Evolutionary conservation across 768 basidiomycete species (phyloP).

Genomic region (Boletus sp.): DNA sequence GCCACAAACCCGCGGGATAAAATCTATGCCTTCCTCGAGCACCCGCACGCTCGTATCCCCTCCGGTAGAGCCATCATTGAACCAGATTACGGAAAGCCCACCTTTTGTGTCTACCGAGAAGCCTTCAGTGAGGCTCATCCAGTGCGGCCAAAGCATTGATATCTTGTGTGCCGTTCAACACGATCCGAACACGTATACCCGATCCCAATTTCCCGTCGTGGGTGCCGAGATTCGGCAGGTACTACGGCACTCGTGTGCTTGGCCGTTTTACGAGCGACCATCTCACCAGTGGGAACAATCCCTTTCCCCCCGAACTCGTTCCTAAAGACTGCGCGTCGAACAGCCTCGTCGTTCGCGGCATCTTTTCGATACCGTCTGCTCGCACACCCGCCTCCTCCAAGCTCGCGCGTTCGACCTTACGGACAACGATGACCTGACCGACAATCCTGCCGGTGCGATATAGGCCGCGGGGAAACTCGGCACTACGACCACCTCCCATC

Average conservation of each 20-base stretch:
- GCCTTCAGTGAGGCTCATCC: not conserved
- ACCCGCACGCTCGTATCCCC: no score
- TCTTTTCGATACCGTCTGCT: no score
- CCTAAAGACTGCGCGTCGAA: no score
- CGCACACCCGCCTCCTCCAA: no score
- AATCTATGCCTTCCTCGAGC: no score
- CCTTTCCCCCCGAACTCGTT: no score
- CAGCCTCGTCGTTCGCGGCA: no score
- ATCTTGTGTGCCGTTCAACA: constrained; percentile 1
- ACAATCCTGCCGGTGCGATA: not conserved
- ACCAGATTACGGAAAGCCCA: no score
- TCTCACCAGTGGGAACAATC: not conserved
- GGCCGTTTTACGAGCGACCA: constrained; percentile 4
- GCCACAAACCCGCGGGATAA: no score
- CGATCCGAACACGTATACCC: not conserved
- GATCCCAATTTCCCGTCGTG: constrained; percentile 5
- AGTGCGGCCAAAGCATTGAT: not conserved
- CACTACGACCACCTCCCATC: not conserved
- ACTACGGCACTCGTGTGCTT: not conserved
- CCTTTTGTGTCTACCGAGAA: constrained; percentile 4
- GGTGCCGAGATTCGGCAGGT: constrained; percentile 8
- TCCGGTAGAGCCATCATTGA: no score
- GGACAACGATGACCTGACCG: not conserved
- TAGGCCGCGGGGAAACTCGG: not conserved
- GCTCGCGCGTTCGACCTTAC: not conserved